Conservation (phyloP, 1,284 basidiomycete genomes). For the Malassezia pachydermatis region DNA sequence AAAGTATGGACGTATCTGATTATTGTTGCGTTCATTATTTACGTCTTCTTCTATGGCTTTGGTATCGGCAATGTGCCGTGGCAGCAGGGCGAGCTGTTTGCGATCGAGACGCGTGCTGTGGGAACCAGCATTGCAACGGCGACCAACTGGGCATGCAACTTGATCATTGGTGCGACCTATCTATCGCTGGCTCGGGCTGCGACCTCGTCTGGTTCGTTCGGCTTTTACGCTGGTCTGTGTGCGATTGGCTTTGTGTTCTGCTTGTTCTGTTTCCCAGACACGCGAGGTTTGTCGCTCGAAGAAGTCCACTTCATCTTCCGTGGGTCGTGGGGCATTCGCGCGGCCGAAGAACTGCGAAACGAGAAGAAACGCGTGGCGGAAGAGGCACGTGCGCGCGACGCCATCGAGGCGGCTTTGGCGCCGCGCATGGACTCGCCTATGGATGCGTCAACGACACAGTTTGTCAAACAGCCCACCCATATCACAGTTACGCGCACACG, state of each 20-base stretch:
- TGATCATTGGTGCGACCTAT: conserved; percentile 66
- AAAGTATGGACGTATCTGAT: conserved; percentile 59
- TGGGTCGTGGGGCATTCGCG: conserved; percentile 50
- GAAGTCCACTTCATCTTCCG: conserved; percentile 56
- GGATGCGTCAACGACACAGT: not conserved
- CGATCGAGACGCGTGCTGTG: conserved; percentile 59
- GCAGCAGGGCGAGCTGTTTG: conserved; percentile 75
- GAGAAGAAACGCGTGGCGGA: conserved; percentile 22
- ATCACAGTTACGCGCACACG: not conserved
- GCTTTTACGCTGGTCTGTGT: conserved; percentile 69
- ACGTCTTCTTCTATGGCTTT: conserved; percentile 65
- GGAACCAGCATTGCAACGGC: conserved; percentile 63
- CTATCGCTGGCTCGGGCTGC: conserved; percentile 66
- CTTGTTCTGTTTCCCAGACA: conserved; percentile 50
- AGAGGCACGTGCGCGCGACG: conserved; percentile 6
- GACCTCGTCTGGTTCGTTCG: conserved; percentile 56
- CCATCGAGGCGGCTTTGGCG: not conserved
- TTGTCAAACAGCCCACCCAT: not conserved
- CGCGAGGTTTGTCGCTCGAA: conserved; percentile 60
- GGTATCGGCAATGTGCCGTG: conserved; percentile 63
- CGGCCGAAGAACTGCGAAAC: conserved; percentile 41
- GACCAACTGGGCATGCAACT: conserved; percentile 66
- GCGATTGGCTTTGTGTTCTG: conserved; percentile 63
- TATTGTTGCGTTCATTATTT: conserved; percentile 65
- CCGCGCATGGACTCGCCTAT: too few relatives aligned